phyloP scores from a whole-genome alignment of 2,329 filamentous ascomycete species.

The Fusarium azukiicola region DNA sequence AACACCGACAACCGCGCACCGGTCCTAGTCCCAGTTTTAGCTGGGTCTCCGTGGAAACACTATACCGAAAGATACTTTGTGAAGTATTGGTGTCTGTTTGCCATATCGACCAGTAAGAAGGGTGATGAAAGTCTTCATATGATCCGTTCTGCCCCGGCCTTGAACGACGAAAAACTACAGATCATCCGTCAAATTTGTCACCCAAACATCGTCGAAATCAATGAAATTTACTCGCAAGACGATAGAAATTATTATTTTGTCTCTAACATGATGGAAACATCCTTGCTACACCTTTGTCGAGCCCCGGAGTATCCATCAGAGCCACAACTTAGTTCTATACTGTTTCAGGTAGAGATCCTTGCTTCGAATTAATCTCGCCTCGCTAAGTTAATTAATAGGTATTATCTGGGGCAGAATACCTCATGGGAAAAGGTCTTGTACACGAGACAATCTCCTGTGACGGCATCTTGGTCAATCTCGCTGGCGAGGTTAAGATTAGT shows the following conservation, averaged over 20 bases:
- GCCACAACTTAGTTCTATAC: slow-evolving; percentile 2
- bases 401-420: not conserved
- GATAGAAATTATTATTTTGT: not conserved
- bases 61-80: not conserved
- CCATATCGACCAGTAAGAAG: not conserved
- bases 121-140: not conserved
- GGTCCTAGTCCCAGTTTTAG: not conserved
- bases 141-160: slow-evolving; percentile 1
- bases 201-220: slow-evolving; percentile 1
- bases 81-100: not conserved
- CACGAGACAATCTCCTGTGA: not conserved
- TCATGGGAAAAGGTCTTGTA: not conserved
- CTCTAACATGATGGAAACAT: not conserved
- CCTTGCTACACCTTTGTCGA: not conserved
- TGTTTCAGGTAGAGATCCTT: not conserved
- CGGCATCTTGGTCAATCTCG: not conserved
- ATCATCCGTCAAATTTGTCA: not conserved
- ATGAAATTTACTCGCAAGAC: not conserved
- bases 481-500: not conserved
- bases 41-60: slow-evolving; percentile 2
- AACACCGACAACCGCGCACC: not conserved
- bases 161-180: not conserved
- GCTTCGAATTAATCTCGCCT: not conserved
- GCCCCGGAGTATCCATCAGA: not conserved
- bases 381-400: not conserved